Conservation (phyloP, 768 basidiomycete species). For the Suillus subalutaceus region DNA sequence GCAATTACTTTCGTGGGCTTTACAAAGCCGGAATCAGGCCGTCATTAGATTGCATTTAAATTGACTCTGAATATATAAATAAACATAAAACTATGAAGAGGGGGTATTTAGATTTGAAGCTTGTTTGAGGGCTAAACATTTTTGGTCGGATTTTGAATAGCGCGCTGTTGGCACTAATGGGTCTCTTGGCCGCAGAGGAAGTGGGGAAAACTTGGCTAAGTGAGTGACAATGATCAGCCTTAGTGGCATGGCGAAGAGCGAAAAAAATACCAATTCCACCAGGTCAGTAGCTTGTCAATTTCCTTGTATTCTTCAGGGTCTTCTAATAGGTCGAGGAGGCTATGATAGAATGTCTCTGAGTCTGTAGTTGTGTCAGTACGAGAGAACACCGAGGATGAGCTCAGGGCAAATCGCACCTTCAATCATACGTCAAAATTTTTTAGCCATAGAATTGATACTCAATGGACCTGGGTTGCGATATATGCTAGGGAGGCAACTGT, state of each 20-base stretch:
- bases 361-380: slow-evolving; percentile 23
- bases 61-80: too few species aligned
- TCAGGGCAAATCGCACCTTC: slow-evolving; percentile 21
- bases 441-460: background rate
- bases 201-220: slow-evolving; percentile 13
- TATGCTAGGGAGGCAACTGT: slow-evolving; percentile 23
- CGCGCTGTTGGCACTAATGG: slow-evolving; percentile 2
- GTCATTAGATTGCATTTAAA: too few species aligned
- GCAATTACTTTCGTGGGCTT: too few species aligned
- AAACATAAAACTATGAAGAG: too few species aligned
- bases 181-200: background rate
- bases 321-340: slow-evolving; percentile 22
- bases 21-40: too few species aligned
- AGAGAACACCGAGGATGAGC: slow-evolving; percentile 20
- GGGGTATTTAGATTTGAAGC: background rate
- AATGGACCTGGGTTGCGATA: slow-evolving; percentile 22
- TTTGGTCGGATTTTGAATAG: slow-evolving; percentile 4
- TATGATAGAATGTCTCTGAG: slow-evolving; percentile 27
- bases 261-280: slow-evolving; percentile 21
- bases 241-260: background rate
- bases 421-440: background rate
- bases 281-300: slow-evolving; percentile 16
- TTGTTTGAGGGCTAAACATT: background rate
- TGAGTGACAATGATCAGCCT: too few species aligned
- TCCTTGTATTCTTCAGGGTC: slow-evolving; percentile 23